A percentile compares a stretch with the other conserved stretches of the same genome.
phyloP scores from a whole-genome alignment of 2,329 filamentous ascomycete species.

The Verticillium dahliae region DNA sequence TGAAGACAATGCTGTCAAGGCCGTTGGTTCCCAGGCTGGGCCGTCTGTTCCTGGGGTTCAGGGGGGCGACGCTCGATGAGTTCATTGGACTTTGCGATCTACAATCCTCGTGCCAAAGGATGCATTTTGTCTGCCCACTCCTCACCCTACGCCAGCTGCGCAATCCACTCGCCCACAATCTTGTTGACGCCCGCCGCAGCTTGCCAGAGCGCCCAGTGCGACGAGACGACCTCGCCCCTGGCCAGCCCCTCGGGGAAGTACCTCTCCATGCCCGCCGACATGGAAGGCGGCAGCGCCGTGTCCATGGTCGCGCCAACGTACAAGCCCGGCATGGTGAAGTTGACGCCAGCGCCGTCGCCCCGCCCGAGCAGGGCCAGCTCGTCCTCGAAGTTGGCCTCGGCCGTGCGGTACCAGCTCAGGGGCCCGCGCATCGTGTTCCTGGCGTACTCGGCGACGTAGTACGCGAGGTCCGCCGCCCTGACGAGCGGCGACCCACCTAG shows the following conservation, averaged over 20 bases:
- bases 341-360: conserved; percentile 12
- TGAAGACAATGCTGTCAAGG: too few species aligned
- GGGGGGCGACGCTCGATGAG: too few species aligned
- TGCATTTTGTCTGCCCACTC: not conserved
- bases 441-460: conserved; percentile 65
- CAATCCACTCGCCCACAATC: not conserved
- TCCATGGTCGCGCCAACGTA: conserved; percentile 65
- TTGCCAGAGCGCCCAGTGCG: conserved; percentile 73
- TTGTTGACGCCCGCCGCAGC: conserved; percentile 57
- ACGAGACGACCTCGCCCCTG: conserved; percentile 50
- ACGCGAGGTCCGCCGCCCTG: conserved; percentile 64
- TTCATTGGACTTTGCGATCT: too few species aligned
- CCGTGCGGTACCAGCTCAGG: conserved; percentile 81
- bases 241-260: conserved; percentile 51
- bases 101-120: too few species aligned
- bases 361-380: conserved; percentile 55
- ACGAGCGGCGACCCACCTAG: conserved; percentile 41
- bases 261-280: conserved; percentile 62
- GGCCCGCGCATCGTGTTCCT: conserved; percentile 45
- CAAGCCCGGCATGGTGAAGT: conserved; percentile 53
- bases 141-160: not conserved
- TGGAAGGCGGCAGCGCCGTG: conserved; percentile 54
- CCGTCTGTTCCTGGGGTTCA: too few species aligned
- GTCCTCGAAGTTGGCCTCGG: conserved; percentile 67
- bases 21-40: too few species aligned